Base-by-base conservation (phyloP, 2,329 filamentous ascomycete species). In the Clarireedia monteithiana region DNA sequence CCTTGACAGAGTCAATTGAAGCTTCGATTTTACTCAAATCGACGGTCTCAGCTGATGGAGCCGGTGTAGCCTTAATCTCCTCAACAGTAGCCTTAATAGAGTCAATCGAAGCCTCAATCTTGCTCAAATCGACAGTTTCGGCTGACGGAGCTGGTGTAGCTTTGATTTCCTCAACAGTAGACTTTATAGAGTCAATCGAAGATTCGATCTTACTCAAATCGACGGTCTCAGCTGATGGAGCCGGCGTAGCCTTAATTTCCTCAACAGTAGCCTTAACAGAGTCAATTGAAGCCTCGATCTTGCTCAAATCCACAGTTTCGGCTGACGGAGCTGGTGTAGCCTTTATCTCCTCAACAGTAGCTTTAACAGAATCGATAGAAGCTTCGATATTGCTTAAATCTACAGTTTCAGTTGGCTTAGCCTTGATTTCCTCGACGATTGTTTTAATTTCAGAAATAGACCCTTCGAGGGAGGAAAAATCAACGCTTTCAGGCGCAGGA, bases 261-360 rank as follows among this genome's bases (percentile, higher is more conserved):
- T 55, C 50, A 17, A 66, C 23, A 23, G 45, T 38, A 6, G 54
- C 40, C 6, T 58, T 50, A 26, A 63, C 7, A 1, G 57, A 59
- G 5, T 56, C 53, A 2, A 65, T 42, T 0, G 57, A 56, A 0
- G 53, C 34, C 46, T 64, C 61, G 4, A 66, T 6, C 6, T 40
- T 4, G 3, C 60, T 60, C 2, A 64, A 26, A 48, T 66, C 62
- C 14, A 59, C 51, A 50, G 58, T 58, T 34, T 64, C 59, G 10
- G 52, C 20, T n/a, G 39, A 40, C 36, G 58, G 58, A 10, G 56
- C 47, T 23, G 59, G 56, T 14, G 58, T 56, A 2, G 58, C 39
- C 50, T 64, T 65, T 20, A 65, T 60, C 24, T 63, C 60, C n/a
- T 50, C 48, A 5, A 64, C 46, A 15, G 56, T 55, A 36, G 15